Evolutionary conservation across 2,329 filamentous ascomycete genomes (phyloP).

Genomic region (Akanthomyces muscarius): DNA sequence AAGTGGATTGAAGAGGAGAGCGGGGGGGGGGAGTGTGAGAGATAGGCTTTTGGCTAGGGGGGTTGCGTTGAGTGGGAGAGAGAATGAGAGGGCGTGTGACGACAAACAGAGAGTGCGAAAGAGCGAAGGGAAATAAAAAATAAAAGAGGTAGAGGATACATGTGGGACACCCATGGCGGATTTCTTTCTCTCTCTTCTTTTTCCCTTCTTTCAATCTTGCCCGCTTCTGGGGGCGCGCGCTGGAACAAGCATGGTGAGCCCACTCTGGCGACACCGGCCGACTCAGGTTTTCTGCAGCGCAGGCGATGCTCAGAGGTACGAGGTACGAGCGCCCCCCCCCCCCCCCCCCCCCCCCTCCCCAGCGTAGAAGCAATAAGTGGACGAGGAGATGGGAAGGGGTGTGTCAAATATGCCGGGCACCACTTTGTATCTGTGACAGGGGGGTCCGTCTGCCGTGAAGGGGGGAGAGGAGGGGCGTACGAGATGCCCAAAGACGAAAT

Average conservation of each 20-base stretch:
- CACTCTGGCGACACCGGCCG: not conserved
- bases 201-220: not conserved
- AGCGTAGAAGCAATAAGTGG: conserved; percentile 2
- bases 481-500: not conserved
- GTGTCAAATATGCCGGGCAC: not conserved
- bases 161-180: not conserved
- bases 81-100: not conserved
- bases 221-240: not conserved
- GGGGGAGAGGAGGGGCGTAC: not conserved
- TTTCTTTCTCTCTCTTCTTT: not conserved
- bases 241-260: conserved; percentile 4
- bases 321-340: not conserved
- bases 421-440: conserved; percentile 3
- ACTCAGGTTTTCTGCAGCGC: conserved; percentile 3
- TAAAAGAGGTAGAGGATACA: not conserved
- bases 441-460: not conserved
- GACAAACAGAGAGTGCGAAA: not conserved
- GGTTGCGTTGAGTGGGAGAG: not conserved
- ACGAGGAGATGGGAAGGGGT: not conserved
- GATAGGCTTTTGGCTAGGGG: conserved; percentile 9
- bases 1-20: not conserved
- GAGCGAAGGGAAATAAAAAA: not conserved
- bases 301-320: not conserved
- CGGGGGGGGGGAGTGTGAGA: conserved; percentile 1
- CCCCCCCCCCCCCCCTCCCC: not conserved